Evolutionary conservation across 1,284 basidiomycete species (phyloP), one percentile per base, ranked within the genome.

Genomic region (Mixia osmundae): DNA sequence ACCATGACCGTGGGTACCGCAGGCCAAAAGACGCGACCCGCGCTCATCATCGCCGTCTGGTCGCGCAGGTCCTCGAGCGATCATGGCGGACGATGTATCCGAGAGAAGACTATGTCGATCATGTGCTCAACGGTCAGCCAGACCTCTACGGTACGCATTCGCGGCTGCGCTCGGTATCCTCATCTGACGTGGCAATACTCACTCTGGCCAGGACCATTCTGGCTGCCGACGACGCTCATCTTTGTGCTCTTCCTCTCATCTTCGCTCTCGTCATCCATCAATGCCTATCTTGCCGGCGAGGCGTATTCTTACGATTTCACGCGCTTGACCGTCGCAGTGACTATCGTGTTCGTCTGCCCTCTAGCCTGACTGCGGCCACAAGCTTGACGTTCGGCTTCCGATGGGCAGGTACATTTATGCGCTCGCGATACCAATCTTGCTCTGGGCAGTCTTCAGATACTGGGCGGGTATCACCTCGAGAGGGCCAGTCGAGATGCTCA

Each of bases 151-250:
- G 59, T 59, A 15, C 24, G 40, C 35, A 48, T 33, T 27, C 6
- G 7, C 23, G 5, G 7, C 11, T 21, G 9, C 24, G 15, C 16
- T 6, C 10, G 16, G 25, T 9, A 7, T 19, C 24, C 3, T 4
- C 21, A 32, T 18, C 30, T 14, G 3, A 12, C 31, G 8, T 15
- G 8, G 3, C 14, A 30, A 10, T n/a, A n/a, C n/a, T n/a, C n/a
- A n/a, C n/a, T 22, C 19, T 40, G 38, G 7, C 38, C 44, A 61
- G 83, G 85, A 2, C 82, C 85, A 1, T 91, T 94, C 61, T 94
- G 85, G 85, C 78, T 82, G 1, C 66, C 87, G 33, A 85, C 82
- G 1, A 89, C 83, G 1, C 68, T 91, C 44, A 76, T 89, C 34
- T 79, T 91, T 51, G 65, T 72, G 2, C 69, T 91, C 38, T 91